Percentiles rank a stretch among this genome's conserved stretches.
These are phyloP conservation scores for Tricholoma hemisulphureum DNA, from an alignment of 768 basidiomycete genomes.

Conservation along the genomic window DNA sequence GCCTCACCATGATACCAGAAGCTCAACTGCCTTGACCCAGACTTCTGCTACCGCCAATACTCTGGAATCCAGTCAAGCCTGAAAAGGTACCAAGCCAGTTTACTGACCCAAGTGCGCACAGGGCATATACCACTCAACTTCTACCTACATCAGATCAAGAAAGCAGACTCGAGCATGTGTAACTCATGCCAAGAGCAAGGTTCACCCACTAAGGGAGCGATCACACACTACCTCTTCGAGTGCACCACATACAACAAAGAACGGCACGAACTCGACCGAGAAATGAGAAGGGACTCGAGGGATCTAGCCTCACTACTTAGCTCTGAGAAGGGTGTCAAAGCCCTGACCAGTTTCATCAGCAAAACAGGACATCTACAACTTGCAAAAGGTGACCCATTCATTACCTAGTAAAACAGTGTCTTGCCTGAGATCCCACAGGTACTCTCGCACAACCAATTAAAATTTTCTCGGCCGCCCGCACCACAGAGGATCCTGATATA, in stretches of 20 bases:
- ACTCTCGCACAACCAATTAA: too few species aligned
- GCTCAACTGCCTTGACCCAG: neutral
- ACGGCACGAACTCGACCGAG: neutral
- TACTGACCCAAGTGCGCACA: neutral
- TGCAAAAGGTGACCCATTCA: too few species aligned
- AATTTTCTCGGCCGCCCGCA: too few species aligned
- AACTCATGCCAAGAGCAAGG: neutral
- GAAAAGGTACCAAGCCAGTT: neutral
- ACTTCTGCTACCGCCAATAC: neutral
- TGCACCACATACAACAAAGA: neutral
- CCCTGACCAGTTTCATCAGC: too few species aligned
- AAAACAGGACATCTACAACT: too few species aligned
- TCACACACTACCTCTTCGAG: neutral
- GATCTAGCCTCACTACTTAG: too few species aligned
- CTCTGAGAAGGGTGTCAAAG: too few species aligned
- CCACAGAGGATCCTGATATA: too few species aligned
- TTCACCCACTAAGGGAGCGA: neutral
- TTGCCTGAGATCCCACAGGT: too few species aligned
- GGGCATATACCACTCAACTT: too few species aligned
- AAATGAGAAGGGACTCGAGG: neutral
- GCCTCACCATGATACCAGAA: neutral
- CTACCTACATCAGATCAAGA: too few species aligned
- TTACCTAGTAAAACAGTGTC: too few species aligned
- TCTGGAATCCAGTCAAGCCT: neutral
- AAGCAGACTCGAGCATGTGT: neutral